Evolutionary conservation across 345 rosid species (phyloP), one percentile per base, ranked within the genome.

Genomic region (Pistacia vera): DNA sequence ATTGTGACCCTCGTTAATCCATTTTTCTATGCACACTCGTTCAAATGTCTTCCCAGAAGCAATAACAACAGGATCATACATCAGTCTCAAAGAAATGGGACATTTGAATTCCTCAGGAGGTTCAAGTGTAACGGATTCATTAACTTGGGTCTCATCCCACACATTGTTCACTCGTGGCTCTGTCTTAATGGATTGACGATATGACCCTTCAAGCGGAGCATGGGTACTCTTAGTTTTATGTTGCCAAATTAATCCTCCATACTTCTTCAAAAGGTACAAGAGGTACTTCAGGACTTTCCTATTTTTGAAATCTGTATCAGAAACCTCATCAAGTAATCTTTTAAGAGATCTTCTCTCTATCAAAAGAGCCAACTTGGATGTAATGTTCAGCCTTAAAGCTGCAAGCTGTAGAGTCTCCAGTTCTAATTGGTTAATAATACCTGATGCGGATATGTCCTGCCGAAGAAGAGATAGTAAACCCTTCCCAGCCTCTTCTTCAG

Each of bases 11-110:
- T 82, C 84, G 3, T 51, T 54, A 66, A 86, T 73, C 87, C 89
- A 83, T 67, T 76, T 86, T 81, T 86, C 83, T 14, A 86, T 83
- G 81, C 87, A 86, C 30, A 76, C 60, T 10, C 85, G 70, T 65
- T 86, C 87, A 61, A 66, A 82, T 22, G 89, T 83, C 74, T 78
- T 64, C 73, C 89, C 89, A 17, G 85, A 81, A 63, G 78, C 74
- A 64, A 79, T 80, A 18, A 82, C 68, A 25, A 84, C 84, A 33
- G 89, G 89, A 76, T 86, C 89, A 75, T 75, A 78, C 79, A 83
- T 69, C 22, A 86, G 68, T 68, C 77, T 80, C 76, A 28, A 52
- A 5, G 89, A 86, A 25, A 83, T 52, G 11, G 83, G 84, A 69
- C 89, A 86, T 66, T 67, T 65, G 70, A 83, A 76, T 68, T 83